A percentile compares a stretch with the other conserved stretches of the same genome.
Evolutionary conservation across 371 early-diverging fungal species (phyloP).

Genomic region (Dinochytrium kinnereticum): DNA sequence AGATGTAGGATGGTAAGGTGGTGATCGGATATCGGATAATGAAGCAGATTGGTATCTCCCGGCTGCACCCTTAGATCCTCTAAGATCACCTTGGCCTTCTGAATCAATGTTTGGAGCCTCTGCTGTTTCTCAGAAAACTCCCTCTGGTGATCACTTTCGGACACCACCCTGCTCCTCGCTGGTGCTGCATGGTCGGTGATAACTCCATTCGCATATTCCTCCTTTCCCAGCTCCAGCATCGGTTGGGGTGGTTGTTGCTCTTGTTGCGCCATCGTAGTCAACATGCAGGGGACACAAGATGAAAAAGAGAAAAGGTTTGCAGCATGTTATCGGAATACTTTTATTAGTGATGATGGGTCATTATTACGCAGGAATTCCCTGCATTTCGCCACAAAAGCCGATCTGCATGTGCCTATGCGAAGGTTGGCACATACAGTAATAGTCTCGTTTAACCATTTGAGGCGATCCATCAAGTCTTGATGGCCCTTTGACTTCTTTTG

Average conservation of each 20-base stretch:
- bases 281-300: not conserved
- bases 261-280: not conserved
- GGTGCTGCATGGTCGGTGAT: too few species aligned
- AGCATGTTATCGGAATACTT: not conserved
- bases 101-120: slow-evolving; percentile 26
- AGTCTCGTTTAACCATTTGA: not conserved
- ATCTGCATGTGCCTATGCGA: not conserved
- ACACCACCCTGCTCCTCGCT: not conserved
- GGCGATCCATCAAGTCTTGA: not conserved
- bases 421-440: not conserved
- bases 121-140: slow-evolving; percentile 24
- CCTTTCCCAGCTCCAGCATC: too few species aligned
- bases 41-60: not conserved
- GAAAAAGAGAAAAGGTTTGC: not conserved
- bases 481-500: not conserved
- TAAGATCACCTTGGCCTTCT: slow-evolving; percentile 21
- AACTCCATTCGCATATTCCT: too few species aligned
- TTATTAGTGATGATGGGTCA: not conserved
- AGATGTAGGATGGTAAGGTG: slow-evolving; percentile 21
- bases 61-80: slow-evolving; percentile 28
- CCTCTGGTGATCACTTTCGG: not conserved
- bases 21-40: slow-evolving; percentile 7
- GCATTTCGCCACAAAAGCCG: not conserved
- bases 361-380: not conserved
- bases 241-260: too few species aligned